Percentiles rank a stretch among this genome's conserved stretches.
Evolutionary conservation across 2,329 filamentous ascomycete species (phyloP).

Genomic region (Ophiostoma quercus): DNA sequence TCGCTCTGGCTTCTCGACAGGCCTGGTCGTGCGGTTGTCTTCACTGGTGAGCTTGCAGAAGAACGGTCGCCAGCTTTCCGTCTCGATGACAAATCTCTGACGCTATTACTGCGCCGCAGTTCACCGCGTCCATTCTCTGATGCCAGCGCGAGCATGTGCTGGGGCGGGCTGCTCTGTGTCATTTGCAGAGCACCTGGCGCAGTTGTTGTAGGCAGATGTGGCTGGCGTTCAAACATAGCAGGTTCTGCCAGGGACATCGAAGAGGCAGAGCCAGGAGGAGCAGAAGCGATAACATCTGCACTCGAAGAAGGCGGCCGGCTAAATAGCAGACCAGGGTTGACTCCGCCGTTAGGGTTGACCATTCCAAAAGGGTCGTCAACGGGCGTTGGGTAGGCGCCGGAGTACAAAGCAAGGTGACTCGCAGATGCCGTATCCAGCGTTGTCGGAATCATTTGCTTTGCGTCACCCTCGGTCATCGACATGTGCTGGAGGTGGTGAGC

Average conservation of each 20-base stretch:
- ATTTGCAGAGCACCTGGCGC: conserved; percentile 26
- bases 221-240: conserved; percentile 28
- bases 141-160: conserved; percentile 31
- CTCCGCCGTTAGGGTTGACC: conserved; percentile 43
- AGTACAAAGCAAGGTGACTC: conserved; percentile 38
- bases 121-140: conserved; percentile 35
- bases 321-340: conserved; percentile 57
- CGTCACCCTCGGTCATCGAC: conserved; percentile 40
- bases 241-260: conserved; percentile 16
- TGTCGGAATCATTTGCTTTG: conserved; percentile 42
- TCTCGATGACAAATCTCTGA: conserved; percentile 40
- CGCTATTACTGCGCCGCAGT: conserved; percentile 44
- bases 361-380: conserved; percentile 50
- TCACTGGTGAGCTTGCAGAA: conserved; percentile 48
- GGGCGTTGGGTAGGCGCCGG: conserved; percentile 40
- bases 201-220: conserved; percentile 30
- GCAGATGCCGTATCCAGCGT: conserved; percentile 38
- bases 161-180: conserved; percentile 29
- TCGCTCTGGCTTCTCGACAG: conserved; percentile 54
- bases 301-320: conserved; percentile 47
- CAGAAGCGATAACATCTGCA: conserved; percentile 37
- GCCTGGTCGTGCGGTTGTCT: conserved; percentile 43
- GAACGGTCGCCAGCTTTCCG: conserved; percentile 41
- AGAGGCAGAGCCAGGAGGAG: conserved; percentile 19
- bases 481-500: conserved; percentile 23